A percentile compares a stretch with the other conserved stretches of the same genome.
Evolutionary conservation across 768 basidiomycete species (phyloP).

Genomic region (Termitomyces sp.): DNA sequence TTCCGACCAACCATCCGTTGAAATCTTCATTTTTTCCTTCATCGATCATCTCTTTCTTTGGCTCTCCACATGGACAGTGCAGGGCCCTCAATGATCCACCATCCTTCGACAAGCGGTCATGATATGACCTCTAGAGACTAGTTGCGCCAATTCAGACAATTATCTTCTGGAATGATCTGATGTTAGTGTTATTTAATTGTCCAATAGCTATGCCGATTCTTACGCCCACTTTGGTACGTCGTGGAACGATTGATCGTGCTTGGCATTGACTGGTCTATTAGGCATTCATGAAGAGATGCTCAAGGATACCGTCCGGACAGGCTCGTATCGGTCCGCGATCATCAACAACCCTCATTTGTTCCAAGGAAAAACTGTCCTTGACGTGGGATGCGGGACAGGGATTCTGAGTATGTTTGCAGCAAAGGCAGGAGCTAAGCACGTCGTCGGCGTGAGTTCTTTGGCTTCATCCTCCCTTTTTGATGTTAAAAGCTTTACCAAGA

Average conservation of each 20-base stretch:
- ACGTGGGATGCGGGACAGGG: conserved; percentile 98
- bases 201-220: conserved; percentile 85
- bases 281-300: conserved; percentile 99
- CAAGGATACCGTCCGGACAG: conserved; percentile 93
- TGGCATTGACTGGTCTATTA: conserved; percentile 26
- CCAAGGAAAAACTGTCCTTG: conserved; percentile 94
- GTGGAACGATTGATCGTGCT: not conserved
- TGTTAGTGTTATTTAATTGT: conserved; percentile 29
- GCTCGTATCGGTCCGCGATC: conserved; percentile 93
- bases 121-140: conserved; percentile 89
- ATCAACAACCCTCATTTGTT: conserved; percentile 93
- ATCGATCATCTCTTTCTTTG: conserved; percentile 17
- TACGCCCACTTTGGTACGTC: conserved; percentile 89
- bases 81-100: conserved; percentile 26
- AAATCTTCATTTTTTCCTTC: conserved; percentile 15
- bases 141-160: conserved; percentile 49
- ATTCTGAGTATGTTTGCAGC: conserved; percentile 98
- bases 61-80: conserved; percentile 23
- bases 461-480: conserved; percentile 3
- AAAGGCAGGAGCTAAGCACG: conserved; percentile 90
- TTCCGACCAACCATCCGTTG: conserved; percentile 13
- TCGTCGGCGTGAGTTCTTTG: conserved; percentile 73
- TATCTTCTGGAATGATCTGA: conserved; percentile 33
- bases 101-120: conserved; percentile 23
- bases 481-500: conserved; percentile 44